Conservation (phyloP, 2,329 filamentous ascomycete species). For the Phyllosticta paracitricarpa region DNA sequence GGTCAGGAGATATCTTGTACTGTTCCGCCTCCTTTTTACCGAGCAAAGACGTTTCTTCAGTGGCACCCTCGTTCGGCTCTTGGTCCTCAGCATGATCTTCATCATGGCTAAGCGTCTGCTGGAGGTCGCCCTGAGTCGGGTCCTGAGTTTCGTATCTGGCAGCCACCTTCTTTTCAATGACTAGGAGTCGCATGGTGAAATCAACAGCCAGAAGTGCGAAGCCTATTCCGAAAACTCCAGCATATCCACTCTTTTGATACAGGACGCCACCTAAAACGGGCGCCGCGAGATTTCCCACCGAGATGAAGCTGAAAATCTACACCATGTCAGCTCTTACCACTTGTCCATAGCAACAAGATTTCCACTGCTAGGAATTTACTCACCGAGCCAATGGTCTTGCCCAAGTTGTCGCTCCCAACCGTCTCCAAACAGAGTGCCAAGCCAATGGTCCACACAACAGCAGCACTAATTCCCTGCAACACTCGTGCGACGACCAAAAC, state of each 20-base stretch:
- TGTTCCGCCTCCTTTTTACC: conserved; percentile 4
- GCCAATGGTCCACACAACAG: conserved; percentile 51
- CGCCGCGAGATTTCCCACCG: conserved; percentile 45
- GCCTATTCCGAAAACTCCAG: conserved; percentile 49
- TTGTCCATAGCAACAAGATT: not conserved
- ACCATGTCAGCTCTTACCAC: not conserved
- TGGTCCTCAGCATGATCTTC: not conserved
- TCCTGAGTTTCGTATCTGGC: conserved; percentile 5
- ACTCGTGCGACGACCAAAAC: conserved; percentile 44
- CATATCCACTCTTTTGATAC: conserved; percentile 49
- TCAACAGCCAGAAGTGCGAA: conserved; percentile 47
- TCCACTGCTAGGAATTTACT: conserved; percentile 10
- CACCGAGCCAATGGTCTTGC: conserved; percentile 51
- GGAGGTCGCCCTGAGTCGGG: not conserved
- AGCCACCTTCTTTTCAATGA: conserved; percentile 55
- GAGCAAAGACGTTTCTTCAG: conserved; percentile 2
- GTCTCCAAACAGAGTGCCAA: conserved; percentile 51
- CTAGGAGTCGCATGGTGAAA: conserved; percentile 47
- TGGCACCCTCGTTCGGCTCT: not conserved
- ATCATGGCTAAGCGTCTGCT: not conserved
- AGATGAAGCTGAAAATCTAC: conserved; percentile 49
- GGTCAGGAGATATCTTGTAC: conserved; percentile 2
- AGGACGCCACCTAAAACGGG: conserved; percentile 51
- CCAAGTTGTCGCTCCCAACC: conserved; percentile 46
- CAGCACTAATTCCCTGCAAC: conserved; percentile 48